phyloP scores from a whole-genome alignment of 1,284 basidiomycete genomes.

The Termitomyces sp. region DNA sequence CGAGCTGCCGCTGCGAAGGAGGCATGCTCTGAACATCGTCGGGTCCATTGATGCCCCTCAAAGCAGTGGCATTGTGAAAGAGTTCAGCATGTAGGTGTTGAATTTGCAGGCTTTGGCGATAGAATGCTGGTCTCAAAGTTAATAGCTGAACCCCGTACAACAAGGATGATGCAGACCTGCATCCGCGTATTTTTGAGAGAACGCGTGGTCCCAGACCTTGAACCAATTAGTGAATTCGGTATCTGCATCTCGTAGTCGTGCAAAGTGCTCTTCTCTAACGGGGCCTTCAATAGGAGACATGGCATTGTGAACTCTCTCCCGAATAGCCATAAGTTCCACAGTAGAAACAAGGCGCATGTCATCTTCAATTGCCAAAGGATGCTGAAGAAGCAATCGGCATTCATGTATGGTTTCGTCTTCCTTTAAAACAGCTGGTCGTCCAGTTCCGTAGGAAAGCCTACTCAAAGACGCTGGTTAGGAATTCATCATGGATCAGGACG shows the following conservation, averaged over 20 bases:
- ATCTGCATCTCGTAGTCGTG: conserved; percentile 59
- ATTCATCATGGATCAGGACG: neutral
- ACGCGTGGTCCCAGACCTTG: conserved; percentile 69
- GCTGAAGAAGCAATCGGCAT: conserved; percentile 76
- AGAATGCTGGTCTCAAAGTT: conserved; percentile 52
- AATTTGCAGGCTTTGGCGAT: conserved; percentile 76
- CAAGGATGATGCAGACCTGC: conserved; percentile 46
- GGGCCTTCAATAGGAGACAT: conserved; percentile 64
- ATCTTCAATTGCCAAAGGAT: conserved; percentile 85
- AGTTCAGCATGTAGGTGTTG: conserved; percentile 76
- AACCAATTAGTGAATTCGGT: conserved; percentile 70
- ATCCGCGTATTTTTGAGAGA: conserved; percentile 78
- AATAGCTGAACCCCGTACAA: conserved; percentile 1
- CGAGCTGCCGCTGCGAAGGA: conserved; percentile 61
- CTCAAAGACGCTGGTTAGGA: neutral
- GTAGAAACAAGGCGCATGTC: conserved; percentile 94
- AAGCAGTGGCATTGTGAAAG: conserved; percentile 75
- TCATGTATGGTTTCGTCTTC: conserved; percentile 87
- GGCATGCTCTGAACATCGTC: conserved; percentile 77
- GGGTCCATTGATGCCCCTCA: conserved; percentile 70
- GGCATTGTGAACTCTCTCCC: conserved; percentile 69
- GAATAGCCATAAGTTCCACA: conserved; percentile 79
- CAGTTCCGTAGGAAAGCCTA: conserved; percentile 88
- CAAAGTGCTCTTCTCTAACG: conserved; percentile 64
- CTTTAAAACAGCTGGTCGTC: conserved; percentile 84